Evolutionary conservation across 192 early-diverging fungal genomes (phyloP).

Genomic region (Coemansia sp.): DNA sequence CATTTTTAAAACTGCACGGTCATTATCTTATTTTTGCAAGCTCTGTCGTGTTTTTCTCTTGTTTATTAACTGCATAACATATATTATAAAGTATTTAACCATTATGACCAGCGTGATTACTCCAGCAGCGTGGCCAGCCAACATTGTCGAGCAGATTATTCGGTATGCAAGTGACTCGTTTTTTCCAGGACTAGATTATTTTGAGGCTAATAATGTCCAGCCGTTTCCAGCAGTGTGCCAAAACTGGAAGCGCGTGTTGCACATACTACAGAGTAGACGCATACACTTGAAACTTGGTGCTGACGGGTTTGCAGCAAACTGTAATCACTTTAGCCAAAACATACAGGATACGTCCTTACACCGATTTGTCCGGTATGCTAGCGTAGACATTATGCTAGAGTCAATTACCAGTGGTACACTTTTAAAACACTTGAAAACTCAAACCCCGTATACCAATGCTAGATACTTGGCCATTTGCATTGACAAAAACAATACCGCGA

Average conservation of each 20-base stretch:
- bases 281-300: not conserved
- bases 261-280: not conserved
- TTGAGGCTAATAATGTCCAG: not conserved
- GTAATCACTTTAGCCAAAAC: not conserved
- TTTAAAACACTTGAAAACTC: not conserved
- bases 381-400: not conserved
- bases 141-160: conserved; percentile 3
- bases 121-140: conserved; percentile 3
- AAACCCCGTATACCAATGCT: not conserved
- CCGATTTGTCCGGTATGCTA: not conserved
- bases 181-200: not conserved
- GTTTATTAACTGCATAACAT: not conserved
- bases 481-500: not conserved
- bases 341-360: not conserved
- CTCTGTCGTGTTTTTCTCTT: not conserved
- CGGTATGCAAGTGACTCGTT: not conserved
- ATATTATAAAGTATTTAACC: not conserved
- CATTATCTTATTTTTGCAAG: too few relatives aligned
- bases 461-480: not conserved
- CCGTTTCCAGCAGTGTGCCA: conserved; percentile 1
- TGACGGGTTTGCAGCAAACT: not conserved
- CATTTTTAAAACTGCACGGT: not conserved
- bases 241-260: not conserved
- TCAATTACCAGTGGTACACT: not conserved
- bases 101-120: not conserved